Evolutionary conservation across 768 basidiomycete species (phyloP).

Genomic region (Lentinula edodes): DNA sequence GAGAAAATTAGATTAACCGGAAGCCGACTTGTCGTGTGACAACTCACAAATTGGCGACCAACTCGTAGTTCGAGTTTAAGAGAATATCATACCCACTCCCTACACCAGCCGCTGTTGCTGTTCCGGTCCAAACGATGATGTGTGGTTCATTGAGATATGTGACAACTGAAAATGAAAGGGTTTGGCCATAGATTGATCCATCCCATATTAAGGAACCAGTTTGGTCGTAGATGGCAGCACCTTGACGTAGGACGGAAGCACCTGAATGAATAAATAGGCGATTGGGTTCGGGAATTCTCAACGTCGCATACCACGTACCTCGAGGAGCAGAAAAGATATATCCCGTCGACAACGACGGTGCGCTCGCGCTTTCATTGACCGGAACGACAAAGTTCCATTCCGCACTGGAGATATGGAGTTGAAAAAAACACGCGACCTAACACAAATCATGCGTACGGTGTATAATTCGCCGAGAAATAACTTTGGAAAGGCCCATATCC

Average conservation of each 20-base stretch:
- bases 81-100: slow-evolving; percentile 1
- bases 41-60: slow-evolving; percentile 6
- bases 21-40: background rate
- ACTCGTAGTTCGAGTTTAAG: background rate
- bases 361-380: background rate
- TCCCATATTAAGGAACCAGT: slow-evolving; percentile 1
- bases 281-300: background rate
- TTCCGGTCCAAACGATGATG: background rate
- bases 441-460: background rate
- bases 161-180: background rate
- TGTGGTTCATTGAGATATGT: slow-evolving; percentile 4
- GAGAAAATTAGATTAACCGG: background rate
- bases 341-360: background rate
- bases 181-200: slow-evolving; percentile 1
- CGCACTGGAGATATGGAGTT: background rate
- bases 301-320: background rate
- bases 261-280: background rate
- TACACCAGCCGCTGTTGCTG: background rate
- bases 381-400: slow-evolving; percentile 3
- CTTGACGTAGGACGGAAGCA: background rate
- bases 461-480: slow-evolving; percentile 1
- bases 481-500: slow-evolving; percentile 4
- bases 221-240: background rate
- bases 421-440: background rate
- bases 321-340: slow-evolving; percentile 3